Percentiles rank a stretch among this genome's conserved stretches.
phyloP scores from a whole-genome alignment of 2,329 filamentous ascomycete species.

The Aspergillus sojae region DNA sequence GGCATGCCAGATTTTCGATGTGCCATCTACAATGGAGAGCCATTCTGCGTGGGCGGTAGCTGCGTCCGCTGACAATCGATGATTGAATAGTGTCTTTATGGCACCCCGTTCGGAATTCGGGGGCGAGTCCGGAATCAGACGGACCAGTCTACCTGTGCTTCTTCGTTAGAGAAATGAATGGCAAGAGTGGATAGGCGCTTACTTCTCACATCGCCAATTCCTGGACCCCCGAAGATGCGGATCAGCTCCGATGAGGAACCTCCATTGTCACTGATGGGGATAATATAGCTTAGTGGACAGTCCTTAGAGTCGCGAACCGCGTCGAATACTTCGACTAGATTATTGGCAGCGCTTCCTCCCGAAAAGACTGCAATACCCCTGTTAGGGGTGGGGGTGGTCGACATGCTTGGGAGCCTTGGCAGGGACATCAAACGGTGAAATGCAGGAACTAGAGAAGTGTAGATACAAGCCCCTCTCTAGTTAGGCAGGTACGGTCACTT shows the following conservation, averaged over 20 bases:
- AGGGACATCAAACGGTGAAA: background rate
- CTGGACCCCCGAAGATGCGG: conserved; percentile 90
- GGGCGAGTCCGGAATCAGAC: conserved; percentile 73
- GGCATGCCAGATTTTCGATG: conserved; percentile 72
- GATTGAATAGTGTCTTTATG: conserved; percentile 83
- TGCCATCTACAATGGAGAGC: conserved; percentile 84
- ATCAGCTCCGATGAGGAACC: conserved; percentile 93
- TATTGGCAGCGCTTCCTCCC: conserved; percentile 92
- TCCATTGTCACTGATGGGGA: conserved; percentile 95
- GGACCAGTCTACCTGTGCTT: conserved; percentile 74
- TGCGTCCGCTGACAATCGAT: conserved; percentile 70
- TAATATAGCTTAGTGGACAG: conserved; percentile 77
- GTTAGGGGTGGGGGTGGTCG: conserved; percentile 24
- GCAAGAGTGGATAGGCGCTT: conserved; percentile 28
- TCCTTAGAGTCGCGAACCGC: conserved; percentile 64
- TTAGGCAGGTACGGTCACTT: background rate
- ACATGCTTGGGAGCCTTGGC: conserved; percentile 11
- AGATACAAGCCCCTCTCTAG: background rate
- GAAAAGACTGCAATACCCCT: conserved; percentile 81
- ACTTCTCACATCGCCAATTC: conserved; percentile 78
- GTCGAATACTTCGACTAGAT: conserved; percentile 85
- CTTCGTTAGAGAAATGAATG: conserved; percentile 10
- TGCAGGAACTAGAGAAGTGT: background rate
- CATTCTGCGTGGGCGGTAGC: conserved; percentile 72
- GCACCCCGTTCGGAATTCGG: conserved; percentile 68